Base-by-base conservation (phyloP, 228 moss, liverwort and hornwort species). In the Sphagnum magellanicum region DNA sequence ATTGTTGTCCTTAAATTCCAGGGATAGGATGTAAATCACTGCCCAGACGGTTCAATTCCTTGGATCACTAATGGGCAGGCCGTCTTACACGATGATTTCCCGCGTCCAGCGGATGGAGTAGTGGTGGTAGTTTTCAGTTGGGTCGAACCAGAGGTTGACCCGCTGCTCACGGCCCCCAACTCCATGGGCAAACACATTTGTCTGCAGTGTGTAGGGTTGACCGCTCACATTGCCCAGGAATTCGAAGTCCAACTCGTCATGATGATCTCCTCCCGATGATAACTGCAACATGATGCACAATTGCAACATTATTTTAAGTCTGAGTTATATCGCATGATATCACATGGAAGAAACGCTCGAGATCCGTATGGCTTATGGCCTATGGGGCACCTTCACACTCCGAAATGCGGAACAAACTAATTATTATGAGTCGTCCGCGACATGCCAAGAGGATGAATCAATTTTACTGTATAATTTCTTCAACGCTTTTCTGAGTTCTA, bases 231-330 rank as follows among this genome's bases (percentile, higher is more conserved):
- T 81, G 49, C 84, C 81, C 1, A 85, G 84, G 50, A 85, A 81
- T 60, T 81, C 76, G 0, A 82, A 82, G 68, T 79, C 84, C 84
- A 85, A 78, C 67, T 85, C 84, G 59, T 85, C 84, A 5, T 85
- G 84, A 62, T 16, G 8, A 4, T 61, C 8, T 3, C 84, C 84
- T 61, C 52, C 67, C 11, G 84, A 85, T 0, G 81, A 79, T 6
- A 85, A 59, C 73, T 79, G 70, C 63, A 78, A 16, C 9, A 17
- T 1, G 15, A 2, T 32, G 32, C 32, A 32, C 32, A 32, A 32
- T 32, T 32, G 32, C 32, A 32, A 32, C 32, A 32, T 32, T 32
- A 32, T 32, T 32, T 32, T 32, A 32, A 32, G 32, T 32, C 32
- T 32, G 32, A 32, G 32, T 32, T 3, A 32, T 32, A 32, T 32